Evolutionary conservation across 495 filamentous ascomycete species (phyloP).

Genomic region (Podospora pseudopauciseta): DNA sequence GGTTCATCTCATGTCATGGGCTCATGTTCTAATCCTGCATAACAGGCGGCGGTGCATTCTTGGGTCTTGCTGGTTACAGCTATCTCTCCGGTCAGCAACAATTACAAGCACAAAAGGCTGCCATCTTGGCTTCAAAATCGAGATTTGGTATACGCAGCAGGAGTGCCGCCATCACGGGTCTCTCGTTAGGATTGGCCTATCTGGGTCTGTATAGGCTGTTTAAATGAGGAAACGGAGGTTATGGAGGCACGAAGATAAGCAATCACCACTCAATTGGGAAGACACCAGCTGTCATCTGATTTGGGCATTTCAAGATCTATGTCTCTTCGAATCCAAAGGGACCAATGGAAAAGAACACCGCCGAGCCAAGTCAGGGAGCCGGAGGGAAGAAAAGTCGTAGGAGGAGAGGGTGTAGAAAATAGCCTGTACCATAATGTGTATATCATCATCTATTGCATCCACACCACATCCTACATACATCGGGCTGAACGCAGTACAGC

Average conservation of each 20-base stretch:
- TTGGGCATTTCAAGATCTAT: background rate
- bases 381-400: background rate
- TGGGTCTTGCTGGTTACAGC: conserved; percentile 85
- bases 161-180: conserved; percentile 63
- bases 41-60: conserved; percentile 70
- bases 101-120: conserved; percentile 63
- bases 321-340: background rate
- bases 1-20: background rate
- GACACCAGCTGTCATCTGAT: background rate
- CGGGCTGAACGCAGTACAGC: background rate
- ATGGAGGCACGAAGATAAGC: background rate
- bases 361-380: background rate
- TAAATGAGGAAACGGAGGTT: conserved; percentile 16
- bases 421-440: background rate
- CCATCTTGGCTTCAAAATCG: conserved; percentile 65
- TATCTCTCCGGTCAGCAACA: conserved; percentile 77
- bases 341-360: background rate
- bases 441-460: background rate
- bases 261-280: background rate
- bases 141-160: conserved; percentile 75
- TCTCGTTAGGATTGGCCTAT: conserved; percentile 65
- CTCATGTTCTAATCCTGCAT: conserved; percentile 7
- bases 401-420: background rate
- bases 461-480: background rate
- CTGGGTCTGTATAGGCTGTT: conserved; percentile 56